These are phyloP conservation scores for Pseudonitzschia multistriata DNA, from an alignment of 108 stramenopile species.

Conservation along the genomic window DNA sequence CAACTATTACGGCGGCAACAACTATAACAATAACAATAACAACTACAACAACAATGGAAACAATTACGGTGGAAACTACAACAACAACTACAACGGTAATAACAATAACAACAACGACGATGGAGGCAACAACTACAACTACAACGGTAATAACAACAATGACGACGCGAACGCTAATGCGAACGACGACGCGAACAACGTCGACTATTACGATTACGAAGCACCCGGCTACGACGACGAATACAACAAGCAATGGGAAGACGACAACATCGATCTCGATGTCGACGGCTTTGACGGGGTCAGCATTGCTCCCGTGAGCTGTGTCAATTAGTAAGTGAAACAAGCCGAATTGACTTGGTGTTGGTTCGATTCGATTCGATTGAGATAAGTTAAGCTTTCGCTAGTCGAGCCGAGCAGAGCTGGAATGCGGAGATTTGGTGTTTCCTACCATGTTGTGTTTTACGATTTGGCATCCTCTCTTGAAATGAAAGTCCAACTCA, in stretches of 20 bases:
- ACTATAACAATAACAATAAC: neutral
- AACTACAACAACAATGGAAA: neutral
- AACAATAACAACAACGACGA: slow-evolving; percentile 17
- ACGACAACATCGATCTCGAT: slow-evolving; percentile 43
- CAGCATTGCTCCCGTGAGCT: slow-evolving; percentile 77
- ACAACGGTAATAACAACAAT: slow-evolving; percentile 15
- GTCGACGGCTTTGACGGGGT: slow-evolving; percentile 68
- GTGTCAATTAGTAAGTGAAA: slow-evolving; percentile 84
- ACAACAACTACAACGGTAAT: slow-evolving; percentile 14
- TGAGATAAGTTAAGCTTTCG: neutral
- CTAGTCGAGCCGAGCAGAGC: too few species aligned
- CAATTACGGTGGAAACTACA: neutral
- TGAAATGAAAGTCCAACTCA: neutral
- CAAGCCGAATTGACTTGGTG: neutral
- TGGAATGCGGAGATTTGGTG: neutral
- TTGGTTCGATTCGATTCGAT: neutral
- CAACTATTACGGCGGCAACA: slow-evolving; percentile 14
- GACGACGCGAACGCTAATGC: slow-evolving; percentile 17
- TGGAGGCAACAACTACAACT: neutral
- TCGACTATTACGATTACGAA: slow-evolving; percentile 16
- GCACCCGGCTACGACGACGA: neutral
- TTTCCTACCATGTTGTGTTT: neutral
- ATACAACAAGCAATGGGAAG: slow-evolving; percentile 28
- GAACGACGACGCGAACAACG: slow-evolving; percentile 17
- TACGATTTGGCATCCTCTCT: neutral